These are phyloP conservation scores for Pythium pyrilobum DNA, from an alignment of 352 stramenopile species.

Conservation along the genomic window DNA sequence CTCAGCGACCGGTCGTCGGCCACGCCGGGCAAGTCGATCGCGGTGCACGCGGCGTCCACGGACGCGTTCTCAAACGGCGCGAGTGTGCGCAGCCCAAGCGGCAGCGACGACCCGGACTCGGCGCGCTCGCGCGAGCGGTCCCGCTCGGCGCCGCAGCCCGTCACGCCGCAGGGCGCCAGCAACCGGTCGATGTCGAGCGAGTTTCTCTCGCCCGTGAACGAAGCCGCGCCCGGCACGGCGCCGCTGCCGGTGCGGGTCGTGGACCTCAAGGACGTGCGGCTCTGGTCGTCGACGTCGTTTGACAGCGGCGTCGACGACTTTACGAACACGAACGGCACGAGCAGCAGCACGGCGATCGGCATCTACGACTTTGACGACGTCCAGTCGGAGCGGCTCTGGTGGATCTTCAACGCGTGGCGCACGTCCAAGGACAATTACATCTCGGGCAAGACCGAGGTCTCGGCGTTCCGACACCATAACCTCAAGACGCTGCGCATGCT, in stretches of 20 bases:
- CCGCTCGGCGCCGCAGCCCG: conserved; percentile 47
- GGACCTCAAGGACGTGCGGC: conserved; percentile 51
- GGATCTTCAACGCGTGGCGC: conserved; percentile 75
- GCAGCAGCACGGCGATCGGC: conserved; percentile 41
- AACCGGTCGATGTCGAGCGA: conserved; percentile 3
- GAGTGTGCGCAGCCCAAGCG: conserved; percentile 9
- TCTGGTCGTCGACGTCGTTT: conserved; percentile 23
- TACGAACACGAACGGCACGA: conserved; percentile 17
- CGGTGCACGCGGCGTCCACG: background rate
- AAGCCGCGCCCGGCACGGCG: conserved; percentile 13
- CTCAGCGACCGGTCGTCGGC: conserved; percentile 44
- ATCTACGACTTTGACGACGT: conserved; percentile 78
- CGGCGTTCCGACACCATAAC: conserved; percentile 59
- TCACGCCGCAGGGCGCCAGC: background rate
- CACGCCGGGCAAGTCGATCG: background rate
- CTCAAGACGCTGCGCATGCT: conserved; percentile 62
- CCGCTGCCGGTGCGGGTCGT: conserved; percentile 29
- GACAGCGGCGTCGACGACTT: conserved; percentile 5
- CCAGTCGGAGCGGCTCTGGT: conserved; percentile 78
- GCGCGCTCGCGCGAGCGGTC: conserved; percentile 42
- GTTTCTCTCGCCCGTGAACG: conserved; percentile 22
- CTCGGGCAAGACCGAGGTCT: conserved; percentile 64
- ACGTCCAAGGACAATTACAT: conserved; percentile 64
- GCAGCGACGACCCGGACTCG: conserved; percentile 13
- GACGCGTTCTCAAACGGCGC: conserved; percentile 6